Evolutionary conservation across 1,284 basidiomycete species (phyloP).

Genomic region (Pisolithus thermaeus): DNA sequence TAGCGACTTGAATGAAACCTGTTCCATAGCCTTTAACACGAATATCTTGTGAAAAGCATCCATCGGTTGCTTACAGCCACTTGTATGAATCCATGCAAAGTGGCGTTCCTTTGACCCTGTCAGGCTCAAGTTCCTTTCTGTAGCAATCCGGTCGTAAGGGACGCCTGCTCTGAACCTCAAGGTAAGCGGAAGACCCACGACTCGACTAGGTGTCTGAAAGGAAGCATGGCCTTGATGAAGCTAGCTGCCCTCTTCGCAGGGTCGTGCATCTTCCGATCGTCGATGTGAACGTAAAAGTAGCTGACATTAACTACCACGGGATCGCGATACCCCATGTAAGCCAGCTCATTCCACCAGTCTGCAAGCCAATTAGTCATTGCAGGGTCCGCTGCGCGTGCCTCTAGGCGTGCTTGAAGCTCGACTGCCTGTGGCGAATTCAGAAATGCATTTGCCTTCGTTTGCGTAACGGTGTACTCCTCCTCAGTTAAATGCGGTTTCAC

Average conservation of each 20-base stretch:
- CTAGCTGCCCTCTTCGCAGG: constrained; percentile 72
- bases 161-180: neutral
- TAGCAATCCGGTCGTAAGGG: neutral
- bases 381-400: constrained; percentile 65
- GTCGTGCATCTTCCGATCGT: constrained; percentile 52
- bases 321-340: constrained; percentile 83
- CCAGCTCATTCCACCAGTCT: constrained; percentile 97
- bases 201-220: constrained; percentile 79
- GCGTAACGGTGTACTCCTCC: constrained; percentile 56
- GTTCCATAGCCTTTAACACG: neutral
- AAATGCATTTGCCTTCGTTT: constrained; percentile 64
- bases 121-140: constrained; percentile 83
- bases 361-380: constrained; percentile 77
- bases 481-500: constrained; percentile 71
- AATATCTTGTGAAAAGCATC: neutral
- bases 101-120: constrained; percentile 77
- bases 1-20: constrained; percentile 90
- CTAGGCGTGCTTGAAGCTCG: constrained; percentile 77
- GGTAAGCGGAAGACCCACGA: constrained; percentile 44
- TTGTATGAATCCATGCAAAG: constrained; percentile 96
- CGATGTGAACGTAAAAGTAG: constrained; percentile 91
- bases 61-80: constrained; percentile 57
- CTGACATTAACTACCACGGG: constrained; percentile 91
- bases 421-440: constrained; percentile 63
- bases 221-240: constrained; percentile 77